A percentile compares a stretch with the other conserved stretches of the same genome.
These are phyloP conservation scores for Vigna trinervia DNA, from an alignment of 306 rosid species.

Conservation along the genomic window DNA sequence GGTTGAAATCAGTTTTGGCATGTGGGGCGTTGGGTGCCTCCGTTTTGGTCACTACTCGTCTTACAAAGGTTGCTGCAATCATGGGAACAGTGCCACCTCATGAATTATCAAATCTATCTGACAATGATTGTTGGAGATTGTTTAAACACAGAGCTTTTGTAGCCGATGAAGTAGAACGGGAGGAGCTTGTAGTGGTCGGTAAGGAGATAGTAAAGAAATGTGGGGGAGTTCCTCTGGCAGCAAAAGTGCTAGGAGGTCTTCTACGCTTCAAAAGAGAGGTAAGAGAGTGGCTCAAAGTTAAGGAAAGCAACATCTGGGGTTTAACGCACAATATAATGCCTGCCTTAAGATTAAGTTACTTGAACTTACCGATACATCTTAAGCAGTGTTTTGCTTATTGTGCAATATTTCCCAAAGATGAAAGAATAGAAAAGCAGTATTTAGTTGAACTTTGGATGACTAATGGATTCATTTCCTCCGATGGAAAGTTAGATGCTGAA, in stretches of 20 bases:
- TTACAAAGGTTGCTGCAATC: constrained; percentile 28
- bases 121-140: constrained; percentile 29
- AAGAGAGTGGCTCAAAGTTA: constrained; percentile 13
- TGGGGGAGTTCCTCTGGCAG: constrained; percentile 46
- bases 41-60: constrained; percentile 51
- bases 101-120: constrained; percentile 38
- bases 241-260: constrained; percentile 34
- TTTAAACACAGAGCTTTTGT: constrained; percentile 46
- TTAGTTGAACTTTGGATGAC: constrained; percentile 46
- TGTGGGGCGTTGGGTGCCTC: constrained; percentile 50
- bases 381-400: constrained; percentile 45
- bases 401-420: constrained; percentile 43
- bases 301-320: constrained; percentile 28
- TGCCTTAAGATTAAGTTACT: constrained; percentile 41
- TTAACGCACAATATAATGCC: constrained; percentile 23
- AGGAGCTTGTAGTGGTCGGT: constrained; percentile 37
- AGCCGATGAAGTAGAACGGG: background rate
- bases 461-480: constrained; percentile 43
- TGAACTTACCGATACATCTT: background rate
- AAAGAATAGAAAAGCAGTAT: background rate
- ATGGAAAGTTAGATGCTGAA: background rate
- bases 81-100: constrained; percentile 25
- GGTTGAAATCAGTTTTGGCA: constrained; percentile 37
- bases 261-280: constrained; percentile 27
- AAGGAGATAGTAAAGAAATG: constrained; percentile 45